Base-by-base conservation (phyloP, 805 yeast species). In the Peterozyma xylosa region DNA sequence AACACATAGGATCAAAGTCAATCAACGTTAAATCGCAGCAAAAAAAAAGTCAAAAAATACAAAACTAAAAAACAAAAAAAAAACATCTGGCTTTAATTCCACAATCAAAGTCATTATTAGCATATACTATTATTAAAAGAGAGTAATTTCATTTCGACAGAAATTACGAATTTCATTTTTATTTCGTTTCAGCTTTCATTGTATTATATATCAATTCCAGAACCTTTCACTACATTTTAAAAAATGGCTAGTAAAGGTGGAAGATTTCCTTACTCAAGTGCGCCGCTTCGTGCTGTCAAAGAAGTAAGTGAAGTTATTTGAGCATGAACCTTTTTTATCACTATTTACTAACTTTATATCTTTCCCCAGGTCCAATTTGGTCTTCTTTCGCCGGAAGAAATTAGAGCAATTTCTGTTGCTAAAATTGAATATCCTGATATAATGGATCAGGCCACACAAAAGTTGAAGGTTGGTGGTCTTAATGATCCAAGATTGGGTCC, bases 351-450 rank as follows among this genome's bases (percentile, higher is more conserved):
- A 49, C 51, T 42, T 21, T 4, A 21, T 21, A 5, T 21, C 7
- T 17, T 46, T 39, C 41, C 49, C 15, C 54, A 78, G 84, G 80
- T 90, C 61, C 99, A 93, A 73, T 95, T 93, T 73, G 99, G 99
- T 50, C 80, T 93, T 57, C 79, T 93, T 50, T 89, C 98, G 30
- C 99, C 99, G 27, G 99, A 93, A 70, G 99, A 93, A 73, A 76
- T 84, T 51, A 85, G 96, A 66, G 97, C 98, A 41, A 90, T 93
- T 53, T 87, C 96, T 49, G 99, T 95, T 48, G 98, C 97, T 37
- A 93, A 93, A 62, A 88, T 93, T 58, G 97, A 91, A 66, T 93
- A 86, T 59, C 99, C 99, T 17, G 99, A 93, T 67, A 93, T 97
- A n/a, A 93, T 93, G 96, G 99, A 93, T 64, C 97, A 90, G 64